Base-by-base conservation (phyloP, 108 stramenopile species). In the Cyclostephanos tholiformis region DNA sequence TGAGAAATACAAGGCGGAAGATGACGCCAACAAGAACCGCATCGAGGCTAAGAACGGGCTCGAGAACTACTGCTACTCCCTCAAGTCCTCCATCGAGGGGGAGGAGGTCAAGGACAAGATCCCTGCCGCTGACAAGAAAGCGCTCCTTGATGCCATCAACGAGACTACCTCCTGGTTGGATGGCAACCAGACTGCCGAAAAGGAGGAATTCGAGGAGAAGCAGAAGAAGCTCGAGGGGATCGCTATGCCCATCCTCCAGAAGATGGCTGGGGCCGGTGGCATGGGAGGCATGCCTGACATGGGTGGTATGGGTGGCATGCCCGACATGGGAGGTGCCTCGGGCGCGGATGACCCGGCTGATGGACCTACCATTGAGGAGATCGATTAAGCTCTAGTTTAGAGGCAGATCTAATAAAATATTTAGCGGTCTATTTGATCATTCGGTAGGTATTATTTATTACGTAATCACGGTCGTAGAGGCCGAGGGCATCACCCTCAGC, bases 171-270 rank as follows among this genome's bases (percentile, higher is more conserved):
- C 79, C 64, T 99, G 98, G 98, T 72, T 99, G 35, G 98, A 98
- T 68, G 71, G 74, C 63, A 97, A 99, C 82, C 93, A 91, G 60
- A 61, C 84, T 62, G 97, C 97, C 56, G 97, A 98, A 86, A 97
- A 98, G 86, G 97, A 97, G 74, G 98, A 98, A 86, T 99, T 77
- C 71, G 97, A 98, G 69, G 97, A 95, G 82, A 98, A 99, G 92
- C 97, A 97, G 82, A 99, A 98, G 95, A 88, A 83, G 39, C 86
- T 99, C 23, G 97, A 99, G 84, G 89, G 64, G 11, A 74, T 97
- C 61, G 96, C 93, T 41, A 91, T 90, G 84, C 98, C 98, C 65
- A 97, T 99, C 62, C 82, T 98, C 44, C 88, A 95, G 84, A 81
- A 72, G 60, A 92, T 92, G 84, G 69, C 71, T 1, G 77, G 51